Conservation (phyloP, 2,329 filamentous ascomycete species). For the Sporothrix globosa region DNA sequence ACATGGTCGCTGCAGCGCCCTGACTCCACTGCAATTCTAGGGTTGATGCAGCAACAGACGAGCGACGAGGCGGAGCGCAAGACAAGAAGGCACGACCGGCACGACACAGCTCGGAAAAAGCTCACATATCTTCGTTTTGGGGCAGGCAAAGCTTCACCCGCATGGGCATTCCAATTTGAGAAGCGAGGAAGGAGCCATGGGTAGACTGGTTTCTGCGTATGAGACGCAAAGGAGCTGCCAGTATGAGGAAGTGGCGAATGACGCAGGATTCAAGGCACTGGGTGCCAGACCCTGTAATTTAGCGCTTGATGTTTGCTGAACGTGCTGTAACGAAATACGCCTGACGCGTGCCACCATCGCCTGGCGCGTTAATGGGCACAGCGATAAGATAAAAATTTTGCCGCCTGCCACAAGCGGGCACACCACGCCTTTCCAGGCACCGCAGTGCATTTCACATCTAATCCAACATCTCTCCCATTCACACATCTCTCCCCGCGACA, state of each 20-base stretch:
- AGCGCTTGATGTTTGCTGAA: background rate
- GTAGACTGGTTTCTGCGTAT: background rate
- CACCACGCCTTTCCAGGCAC: background rate
- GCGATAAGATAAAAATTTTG: constrained; percentile 30
- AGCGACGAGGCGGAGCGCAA: constrained; percentile 22
- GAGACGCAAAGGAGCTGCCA: background rate
- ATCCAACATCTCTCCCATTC: background rate
- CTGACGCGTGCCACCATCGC: constrained; percentile 9
- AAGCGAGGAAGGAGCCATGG: constrained; percentile 8
- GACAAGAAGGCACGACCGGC: background rate
- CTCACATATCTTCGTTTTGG: background rate
- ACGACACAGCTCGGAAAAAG: too few species aligned
- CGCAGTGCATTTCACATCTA: background rate
- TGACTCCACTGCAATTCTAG: constrained; percentile 31
- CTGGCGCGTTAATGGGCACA: constrained; percentile 22
- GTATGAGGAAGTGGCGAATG: background rate
- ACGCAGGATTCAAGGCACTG: background rate
- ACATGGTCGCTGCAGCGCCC: background rate
- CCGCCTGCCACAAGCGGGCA: background rate
- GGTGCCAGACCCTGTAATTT: background rate
- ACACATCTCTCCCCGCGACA: background rate
- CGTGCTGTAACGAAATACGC: background rate
- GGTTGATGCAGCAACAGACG: constrained; percentile 35
- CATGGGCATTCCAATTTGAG: background rate
- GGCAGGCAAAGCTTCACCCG: too few species aligned